Base-by-base conservation (phyloP, 176 grass and related monocot genomes). In the Leersia perrieri region DNA sequence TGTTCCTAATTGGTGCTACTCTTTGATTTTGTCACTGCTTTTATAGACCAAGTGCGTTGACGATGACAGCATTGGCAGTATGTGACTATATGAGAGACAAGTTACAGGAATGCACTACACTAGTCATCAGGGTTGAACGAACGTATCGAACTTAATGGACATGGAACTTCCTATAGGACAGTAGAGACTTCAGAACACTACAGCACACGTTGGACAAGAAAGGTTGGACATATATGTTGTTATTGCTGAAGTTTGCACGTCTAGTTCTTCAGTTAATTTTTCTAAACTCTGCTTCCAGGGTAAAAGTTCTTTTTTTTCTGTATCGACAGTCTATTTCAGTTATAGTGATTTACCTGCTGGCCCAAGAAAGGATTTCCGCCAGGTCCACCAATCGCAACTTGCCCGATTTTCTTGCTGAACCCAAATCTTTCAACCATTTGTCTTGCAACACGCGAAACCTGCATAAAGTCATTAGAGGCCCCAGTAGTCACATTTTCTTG, bases 371-470 rank as follows among this genome's bases (percentile, higher is more conserved):
- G 96, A 74, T 98, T 98, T n/a, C 96, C 96, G 69, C 92, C 96
- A 31, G 92, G 79, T 20, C 92, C 90, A 27, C 96, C 96, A 8
- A 98, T 98, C 0, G 96, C 96, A 33, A 98, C 15, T 81, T 98
- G 96, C 16, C 96, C 96, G 0, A 98, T 99, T 60, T 95, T 99
- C 70, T 99, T 99, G 72, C 96, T 99, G 84, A 95, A 99, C 32
- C 96, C 96, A 82, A 99, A 95, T 77, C 96, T 86, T 83, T 99
- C 96, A 4, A 99, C 96, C 96, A 99, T 99, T 82, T 99, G 96
- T 64, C 96, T 93, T 53, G 96, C 96, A 6, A 99, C 96, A 34
- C 96, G 88, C 32, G 92, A 99, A 33, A 99, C 96, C 70, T 99
- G 96, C 92, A 93, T 98, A 40, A 98, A 98, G 45, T 98, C 96